Evolutionary conservation across 192 early-diverging fungal genomes (phyloP), one percentile per base, ranked within the genome.

Genomic region (Dispira simplex): DNA sequence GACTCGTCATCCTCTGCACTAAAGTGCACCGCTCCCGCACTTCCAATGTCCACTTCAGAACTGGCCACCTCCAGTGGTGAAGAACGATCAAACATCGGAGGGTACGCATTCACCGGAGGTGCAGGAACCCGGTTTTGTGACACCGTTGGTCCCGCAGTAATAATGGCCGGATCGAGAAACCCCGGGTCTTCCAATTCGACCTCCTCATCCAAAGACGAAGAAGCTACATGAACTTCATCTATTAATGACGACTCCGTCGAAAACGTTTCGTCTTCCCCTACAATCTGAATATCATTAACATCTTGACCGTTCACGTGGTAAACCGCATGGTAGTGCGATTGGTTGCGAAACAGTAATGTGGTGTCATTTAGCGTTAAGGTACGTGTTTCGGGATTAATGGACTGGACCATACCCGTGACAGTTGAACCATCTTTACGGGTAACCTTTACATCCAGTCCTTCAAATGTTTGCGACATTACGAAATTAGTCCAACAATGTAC

Each of bases 211-310:
- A 66, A 13, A 67, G 64, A 49, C 62, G 71, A 45, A 66, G 68
- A 26, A 68, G 46, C 46, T 72, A 65, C 46, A 70, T 63, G 26
- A 58, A 63, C 56, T 18, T 39, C 56, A 11, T 62, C 68, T 21
- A 64, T 55, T 8, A 67, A 65, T 20, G 69, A 57, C 20, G 67
- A 67, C 81, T 80, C 20, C 23, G 65, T 45, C 12, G 47, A 58
- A 26, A 65, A 18, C 51, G 68, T 12, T 54, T 67, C 53, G 25
- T 70, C 64, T 13, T 64, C 73, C 39, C 72, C 64, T 3, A 84
- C 49, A 23, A 87, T 79, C 63, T 81, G 69, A 11, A 87, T 69
- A 66, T 87, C 85, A 52, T 74, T 75, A 60, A 87, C 85, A 53
- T 87, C 82, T 18, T 71, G 68, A 18, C 85, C 85, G 14, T 73